Evolutionary conservation across 495 filamentous ascomycete species (phyloP), one percentile per base, ranked within the genome.

Genomic region (Cudoniella acicularis): DNA sequence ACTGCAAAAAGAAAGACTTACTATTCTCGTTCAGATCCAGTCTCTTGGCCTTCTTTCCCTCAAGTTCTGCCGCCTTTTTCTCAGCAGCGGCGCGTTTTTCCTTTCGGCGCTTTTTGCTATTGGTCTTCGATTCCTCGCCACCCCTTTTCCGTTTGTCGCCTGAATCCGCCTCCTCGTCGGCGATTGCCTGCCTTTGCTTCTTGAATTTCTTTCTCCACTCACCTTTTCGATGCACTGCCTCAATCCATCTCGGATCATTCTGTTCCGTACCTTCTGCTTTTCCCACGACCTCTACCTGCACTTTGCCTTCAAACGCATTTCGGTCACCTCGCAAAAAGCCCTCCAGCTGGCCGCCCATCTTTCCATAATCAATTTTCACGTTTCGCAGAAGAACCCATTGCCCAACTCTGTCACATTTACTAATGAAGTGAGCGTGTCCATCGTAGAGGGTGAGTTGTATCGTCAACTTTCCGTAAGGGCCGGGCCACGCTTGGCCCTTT

Each of bases 371-470:
- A 61, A 92, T 77, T 23, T 83, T 85, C 17, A 93, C 82, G 67
- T 96, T 96, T 27, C 75, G 76, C 9, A 98, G 68, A 0, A 69
- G 65, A 11, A 96, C 72, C 72, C 90, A 83, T 21, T 83, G 70
- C 1, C 80, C 81, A 30, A 76, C 73, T 1, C 77, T 73, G 36
- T 95, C 72, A 9, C 84, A 68, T 1, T 73, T 61, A n/a, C 75
- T 76, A 11, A 83, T 77, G 64, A 73, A 83, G 4, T 59, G 52
- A 1, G 87, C 83, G 69, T 97, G 89, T 0, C 82, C 80, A 48
- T 86, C 83, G 71, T 79, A 96, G 11, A 90, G 74, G 6, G 86
- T 87, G 25, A 96, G 70, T 59, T 86, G 85, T 18, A 98, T 72
- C 2, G 85, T 83, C 67, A 85, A 74, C 66, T 87, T 84, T 21